Evolutionary conservation across 805 yeast genomes (phyloP).

Genomic region (Kodamaea laetipori): DNA sequence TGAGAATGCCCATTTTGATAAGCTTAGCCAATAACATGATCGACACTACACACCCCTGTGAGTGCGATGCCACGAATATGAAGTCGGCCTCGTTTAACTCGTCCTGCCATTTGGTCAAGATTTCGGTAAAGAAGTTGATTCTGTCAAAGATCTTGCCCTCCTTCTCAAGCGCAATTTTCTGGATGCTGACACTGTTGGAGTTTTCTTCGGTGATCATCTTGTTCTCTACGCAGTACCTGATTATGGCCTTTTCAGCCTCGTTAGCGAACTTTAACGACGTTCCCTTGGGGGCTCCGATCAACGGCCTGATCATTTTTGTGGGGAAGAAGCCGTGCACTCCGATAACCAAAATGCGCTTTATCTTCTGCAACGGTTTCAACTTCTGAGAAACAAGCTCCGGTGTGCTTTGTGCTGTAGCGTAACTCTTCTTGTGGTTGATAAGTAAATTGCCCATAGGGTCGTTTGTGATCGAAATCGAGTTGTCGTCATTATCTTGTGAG

Average conservation of each 20-base stretch:
- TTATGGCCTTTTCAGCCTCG: slow-evolving; percentile 81
- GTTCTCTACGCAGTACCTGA: slow-evolving; percentile 56
- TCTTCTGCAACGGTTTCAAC: slow-evolving; percentile 31
- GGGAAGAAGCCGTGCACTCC: slow-evolving; percentile 99
- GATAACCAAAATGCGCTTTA: slow-evolving; percentile 70
- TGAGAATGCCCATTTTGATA: slow-evolving; percentile 54
- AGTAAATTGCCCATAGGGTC: slow-evolving; percentile 45
- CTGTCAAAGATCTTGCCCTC: slow-evolving; percentile 90
- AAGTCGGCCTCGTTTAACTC: slow-evolving; percentile 70
- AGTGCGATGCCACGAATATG: slow-evolving; percentile 89
- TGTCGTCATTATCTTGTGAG: slow-evolving; percentile 32
- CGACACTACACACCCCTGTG: slow-evolving; percentile 95
- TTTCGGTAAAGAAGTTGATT: slow-evolving; percentile 75
- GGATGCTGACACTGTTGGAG: slow-evolving; percentile 51
- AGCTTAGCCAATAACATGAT: slow-evolving; percentile 74
- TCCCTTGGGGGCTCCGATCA: slow-evolving; percentile 95
- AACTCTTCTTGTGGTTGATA: slow-evolving; percentile 31
- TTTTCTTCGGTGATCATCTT: slow-evolving; percentile 36
- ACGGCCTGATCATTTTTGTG: slow-evolving; percentile 74
- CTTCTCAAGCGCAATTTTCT: slow-evolving; percentile 88
- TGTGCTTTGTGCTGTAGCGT: slow-evolving; percentile 13
- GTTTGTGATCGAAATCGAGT: slow-evolving; percentile 40
- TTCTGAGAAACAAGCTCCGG: slow-evolving; percentile 29
- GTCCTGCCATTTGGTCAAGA: slow-evolving; percentile 67
- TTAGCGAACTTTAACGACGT: slow-evolving; percentile 88